phyloP scores from a whole-genome alignment of 2,329 filamentous ascomycete species.

The Fusarium coffeatum region DNA sequence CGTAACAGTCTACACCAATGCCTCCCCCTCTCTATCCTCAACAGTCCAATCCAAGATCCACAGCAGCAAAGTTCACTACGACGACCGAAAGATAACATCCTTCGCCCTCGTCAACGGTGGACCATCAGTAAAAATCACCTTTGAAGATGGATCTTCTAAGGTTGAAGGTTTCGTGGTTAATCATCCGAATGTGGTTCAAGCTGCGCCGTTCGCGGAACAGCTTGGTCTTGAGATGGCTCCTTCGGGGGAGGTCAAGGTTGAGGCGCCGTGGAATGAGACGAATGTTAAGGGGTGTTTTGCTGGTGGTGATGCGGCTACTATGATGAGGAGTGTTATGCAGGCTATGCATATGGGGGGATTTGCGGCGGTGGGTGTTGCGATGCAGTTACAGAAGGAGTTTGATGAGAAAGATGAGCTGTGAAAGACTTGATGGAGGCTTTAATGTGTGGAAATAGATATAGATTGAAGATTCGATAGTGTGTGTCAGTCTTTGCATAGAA shows the following conservation, averaged over 20 bases:
- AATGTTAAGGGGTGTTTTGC: conserved; percentile 64
- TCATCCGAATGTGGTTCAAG: conserved; percentile 53
- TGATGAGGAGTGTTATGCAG: conserved; percentile 47
- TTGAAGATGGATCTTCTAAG: conserved; percentile 54
- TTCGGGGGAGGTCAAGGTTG: conserved; percentile 57
- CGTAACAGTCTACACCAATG: conserved; percentile 65
- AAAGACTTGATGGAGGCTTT: neutral
- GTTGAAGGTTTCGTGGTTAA: conserved; percentile 57
- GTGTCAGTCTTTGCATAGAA: neutral
- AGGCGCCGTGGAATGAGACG: conserved; percentile 60
- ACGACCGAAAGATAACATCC: conserved; percentile 49
- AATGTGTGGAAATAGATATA: neutral
- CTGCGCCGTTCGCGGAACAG: conserved; percentile 56
- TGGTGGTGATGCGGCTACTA: conserved; percentile 60
- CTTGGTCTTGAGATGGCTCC: conserved; percentile 57
- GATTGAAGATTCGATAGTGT: neutral
- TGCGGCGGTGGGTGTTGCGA: conserved; percentile 45
- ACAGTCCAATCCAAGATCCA: conserved; percentile 46
- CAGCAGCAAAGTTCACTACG: conserved; percentile 53
- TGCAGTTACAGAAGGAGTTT: conserved; percentile 45
- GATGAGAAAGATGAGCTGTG: conserved; percentile 46
- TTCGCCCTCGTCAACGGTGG: conserved; percentile 47
- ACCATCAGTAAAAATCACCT: conserved; percentile 51
- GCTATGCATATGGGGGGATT: conserved; percentile 48
- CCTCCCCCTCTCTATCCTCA: conserved; percentile 50